A percentile compares a stretch with the other conserved stretches of the same genome.
Evolutionary conservation across 495 filamentous ascomycete species (phyloP).

Genomic region (Neurospora pannonica): DNA sequence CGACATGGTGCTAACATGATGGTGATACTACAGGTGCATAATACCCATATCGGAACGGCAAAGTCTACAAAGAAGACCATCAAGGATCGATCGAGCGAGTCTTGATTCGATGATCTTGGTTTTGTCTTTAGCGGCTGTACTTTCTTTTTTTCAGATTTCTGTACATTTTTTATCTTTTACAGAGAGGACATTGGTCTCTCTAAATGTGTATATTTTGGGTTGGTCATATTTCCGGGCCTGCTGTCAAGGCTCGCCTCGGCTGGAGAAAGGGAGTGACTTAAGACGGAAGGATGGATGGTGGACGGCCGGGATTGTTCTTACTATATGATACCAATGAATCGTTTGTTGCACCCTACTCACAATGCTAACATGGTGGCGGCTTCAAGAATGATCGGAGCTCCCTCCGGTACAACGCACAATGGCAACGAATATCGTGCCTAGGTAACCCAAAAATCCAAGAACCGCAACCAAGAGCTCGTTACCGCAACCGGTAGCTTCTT

Average conservation of each 20-base stretch:
- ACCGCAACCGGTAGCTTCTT: background rate
- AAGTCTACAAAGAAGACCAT: conserved; percentile 56
- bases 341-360: background rate
- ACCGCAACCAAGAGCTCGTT: background rate
- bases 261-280: background rate
- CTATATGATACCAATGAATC: background rate
- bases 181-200: background rate
- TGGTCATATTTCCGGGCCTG: background rate
- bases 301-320: background rate
- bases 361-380: background rate
- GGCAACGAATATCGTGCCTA: background rate
- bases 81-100: conserved; percentile 8
- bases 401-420: background rate
- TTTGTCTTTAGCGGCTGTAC: background rate
- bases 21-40: conserved; percentile 49
- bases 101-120: background rate
- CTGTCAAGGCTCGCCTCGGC: background rate
- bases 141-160: background rate
- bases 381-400: background rate
- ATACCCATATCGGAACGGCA: conserved; percentile 81
- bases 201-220: background rate
- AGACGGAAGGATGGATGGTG: background rate
- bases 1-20: background rate
- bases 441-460: background rate
- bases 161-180: background rate